phyloP scores from a whole-genome alignment of 768 basidiomycete species.

The Rossbeevera mucosa region DNA sequence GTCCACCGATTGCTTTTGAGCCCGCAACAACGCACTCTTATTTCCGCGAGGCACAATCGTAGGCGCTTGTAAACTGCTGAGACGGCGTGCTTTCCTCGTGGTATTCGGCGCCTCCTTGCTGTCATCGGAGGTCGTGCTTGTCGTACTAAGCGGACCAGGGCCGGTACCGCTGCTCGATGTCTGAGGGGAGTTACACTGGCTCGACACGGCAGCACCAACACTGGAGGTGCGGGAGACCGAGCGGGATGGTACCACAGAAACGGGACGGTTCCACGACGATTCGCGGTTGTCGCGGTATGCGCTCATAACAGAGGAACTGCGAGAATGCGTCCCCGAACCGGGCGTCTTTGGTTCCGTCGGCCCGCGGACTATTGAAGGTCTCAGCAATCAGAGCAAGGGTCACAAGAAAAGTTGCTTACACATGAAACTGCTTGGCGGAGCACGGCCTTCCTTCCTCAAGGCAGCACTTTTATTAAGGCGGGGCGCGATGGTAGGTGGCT shows the following conservation, averaged over 20 bases:
- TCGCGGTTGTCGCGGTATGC: conserved; percentile 21
- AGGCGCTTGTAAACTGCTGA: conserved; percentile 55
- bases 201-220: conserved; percentile 9
- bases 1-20: conserved; percentile 53
- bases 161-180: conserved; percentile 23
- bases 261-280: conserved; percentile 11
- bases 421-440: conserved; percentile 66
- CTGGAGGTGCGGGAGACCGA: conserved; percentile 40
- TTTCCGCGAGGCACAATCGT: conserved; percentile 67
- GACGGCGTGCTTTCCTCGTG: conserved; percentile 41
- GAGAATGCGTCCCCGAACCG: conserved; percentile 32
- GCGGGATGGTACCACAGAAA: conserved; percentile 31
- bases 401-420: conserved; percentile 42
- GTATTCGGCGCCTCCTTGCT: conserved; percentile 22
- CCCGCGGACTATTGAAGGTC: conserved; percentile 40
- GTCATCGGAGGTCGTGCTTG: conserved; percentile 23
- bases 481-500: conserved; percentile 40
- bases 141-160: conserved; percentile 26
- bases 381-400: neutral
- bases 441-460: conserved; percentile 41
- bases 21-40: conserved; percentile 66
- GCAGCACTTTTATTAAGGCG: conserved; percentile 42
- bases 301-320: conserved; percentile 40
- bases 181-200: conserved; percentile 26
- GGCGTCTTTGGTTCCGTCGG: conserved; percentile 40